Percentiles rank a stretch among this genome's conserved stretches.
These are phyloP conservation scores for Rhodotorula sp. DNA, from an alignment of 1,284 basidiomycete genomes.

Conservation along the genomic window DNA sequence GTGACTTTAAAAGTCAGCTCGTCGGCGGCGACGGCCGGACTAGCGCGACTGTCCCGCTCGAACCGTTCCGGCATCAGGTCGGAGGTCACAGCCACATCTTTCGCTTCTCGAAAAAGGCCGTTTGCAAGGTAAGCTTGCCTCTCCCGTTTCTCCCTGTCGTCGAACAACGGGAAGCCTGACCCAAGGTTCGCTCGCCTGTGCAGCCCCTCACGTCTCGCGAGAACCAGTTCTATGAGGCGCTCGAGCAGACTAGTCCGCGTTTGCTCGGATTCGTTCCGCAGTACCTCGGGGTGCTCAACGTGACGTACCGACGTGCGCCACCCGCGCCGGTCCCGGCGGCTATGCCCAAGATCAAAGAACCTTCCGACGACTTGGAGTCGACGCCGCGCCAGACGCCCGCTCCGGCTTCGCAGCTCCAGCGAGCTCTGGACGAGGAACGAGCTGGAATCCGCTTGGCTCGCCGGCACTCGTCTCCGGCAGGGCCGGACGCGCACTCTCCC, in stretches of 20 bases:
- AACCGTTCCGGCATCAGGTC: conserved; percentile 96
- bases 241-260: conserved; percentile 87
- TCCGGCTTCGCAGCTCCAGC: neutral
- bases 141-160: neutral
- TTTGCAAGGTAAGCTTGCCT: conserved; percentile 78
- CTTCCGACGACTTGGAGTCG: neutral
- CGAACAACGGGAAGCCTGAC: neutral
- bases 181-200: neutral
- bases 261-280: conserved; percentile 90
- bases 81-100: conserved; percentile 97
- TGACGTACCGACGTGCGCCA: conserved; percentile 68
- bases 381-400: neutral
- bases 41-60: conserved; percentile 78
- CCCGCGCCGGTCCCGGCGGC: conserved; percentile 5
- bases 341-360: neutral
- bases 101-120: conserved; percentile 94
- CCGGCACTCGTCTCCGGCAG: conserved; percentile 11
- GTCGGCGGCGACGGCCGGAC: conserved; percentile 30
- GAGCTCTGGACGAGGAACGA: neutral
- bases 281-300: conserved; percentile 96
- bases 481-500: neutral
- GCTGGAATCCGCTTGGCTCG: neutral
- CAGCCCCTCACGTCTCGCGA: conserved; percentile 94
- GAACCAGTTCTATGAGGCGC: conserved; percentile 96
- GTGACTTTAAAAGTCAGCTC: conserved; percentile 31